Conservation (phyloP, 176 grass and related monocot species). For the Hyparrhenia diplandra region DNA sequence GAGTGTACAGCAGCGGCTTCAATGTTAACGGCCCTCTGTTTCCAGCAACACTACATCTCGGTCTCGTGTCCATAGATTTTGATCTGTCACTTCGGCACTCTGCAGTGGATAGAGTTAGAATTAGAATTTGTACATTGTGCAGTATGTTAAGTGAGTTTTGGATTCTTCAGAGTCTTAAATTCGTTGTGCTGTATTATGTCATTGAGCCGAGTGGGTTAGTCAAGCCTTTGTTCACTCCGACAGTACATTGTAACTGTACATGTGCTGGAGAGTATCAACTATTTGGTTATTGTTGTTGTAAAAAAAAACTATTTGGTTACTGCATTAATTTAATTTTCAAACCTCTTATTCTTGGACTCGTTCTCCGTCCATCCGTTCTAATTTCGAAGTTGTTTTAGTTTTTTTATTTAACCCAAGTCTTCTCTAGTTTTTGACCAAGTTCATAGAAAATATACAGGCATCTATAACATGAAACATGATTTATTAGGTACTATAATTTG, state of each 20-base stretch:
- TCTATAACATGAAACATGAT: neutral
- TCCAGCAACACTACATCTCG: neutral
- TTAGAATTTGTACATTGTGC: neutral
- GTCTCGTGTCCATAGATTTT: neutral
- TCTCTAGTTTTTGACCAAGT: neutral
- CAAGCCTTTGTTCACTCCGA: neutral
- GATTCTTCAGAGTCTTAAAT: neutral
- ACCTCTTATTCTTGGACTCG: neutral
- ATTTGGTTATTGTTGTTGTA: too few relatives aligned
- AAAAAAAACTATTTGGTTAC: too few relatives aligned
- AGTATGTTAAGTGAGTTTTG: neutral
- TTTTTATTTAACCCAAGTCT: neutral
- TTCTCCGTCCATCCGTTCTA: neutral
- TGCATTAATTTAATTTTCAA: neutral
- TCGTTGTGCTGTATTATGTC: too few relatives aligned
- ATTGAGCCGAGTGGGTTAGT: neutral
- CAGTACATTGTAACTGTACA: neutral
- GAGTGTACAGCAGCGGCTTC: constrained; percentile 10
- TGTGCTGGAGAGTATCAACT: neutral
- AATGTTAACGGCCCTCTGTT: neutral
- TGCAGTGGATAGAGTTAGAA: neutral
- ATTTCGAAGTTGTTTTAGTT: neutral
- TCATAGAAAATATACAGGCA: neutral
- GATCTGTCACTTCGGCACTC: neutral
- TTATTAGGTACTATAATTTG: neutral